Conservation (phyloP, 345 rosid genomes). For the Stellera chamaejasme region DNA sequence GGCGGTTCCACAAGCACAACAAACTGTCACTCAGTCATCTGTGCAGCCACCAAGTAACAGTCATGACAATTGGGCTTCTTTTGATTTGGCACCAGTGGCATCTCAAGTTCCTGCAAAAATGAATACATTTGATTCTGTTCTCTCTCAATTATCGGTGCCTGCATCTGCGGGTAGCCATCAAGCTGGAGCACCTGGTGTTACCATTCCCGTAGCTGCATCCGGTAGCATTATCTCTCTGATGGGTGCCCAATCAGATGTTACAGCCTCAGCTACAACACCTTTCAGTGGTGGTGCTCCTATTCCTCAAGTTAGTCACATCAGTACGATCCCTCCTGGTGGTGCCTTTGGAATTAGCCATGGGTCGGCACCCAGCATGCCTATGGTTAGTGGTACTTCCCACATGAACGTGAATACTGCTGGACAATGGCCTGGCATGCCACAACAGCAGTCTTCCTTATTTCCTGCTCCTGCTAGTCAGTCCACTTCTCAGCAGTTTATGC, state of each 20-base stretch:
- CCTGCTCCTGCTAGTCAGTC: slow-evolving; percentile 37
- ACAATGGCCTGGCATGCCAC: slow-evolving; percentile 36
- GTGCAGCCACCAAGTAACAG: slow-evolving; percentile 27
- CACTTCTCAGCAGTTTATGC: slow-evolving; percentile 31
- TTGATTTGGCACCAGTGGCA: slow-evolving; percentile 40
- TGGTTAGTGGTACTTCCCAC: slow-evolving; percentile 24
- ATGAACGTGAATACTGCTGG: slow-evolving; percentile 16
- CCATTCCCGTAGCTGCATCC: slow-evolving; percentile 20
- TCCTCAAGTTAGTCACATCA: slow-evolving; percentile 22
- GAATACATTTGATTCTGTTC: slow-evolving; percentile 66
- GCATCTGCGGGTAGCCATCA: slow-evolving; percentile 39
- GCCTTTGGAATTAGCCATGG: slow-evolving; percentile 25
- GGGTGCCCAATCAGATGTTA: slow-evolving; percentile 19
- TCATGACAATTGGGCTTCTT: slow-evolving; percentile 75
- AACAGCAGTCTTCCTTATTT: slow-evolving; percentile 39
- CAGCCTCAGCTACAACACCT: slow-evolving; percentile 16
- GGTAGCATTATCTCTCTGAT: slow-evolving; percentile 20
- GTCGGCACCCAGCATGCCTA: slow-evolving; percentile 18
- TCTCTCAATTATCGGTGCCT: slow-evolving; percentile 59
- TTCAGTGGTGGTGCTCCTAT: slow-evolving; percentile 20
- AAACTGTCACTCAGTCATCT: slow-evolving; percentile 29
- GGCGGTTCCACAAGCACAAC: slow-evolving; percentile 35
- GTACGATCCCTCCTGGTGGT: slow-evolving; percentile 25
- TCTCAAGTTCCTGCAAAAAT: slow-evolving; percentile 47
- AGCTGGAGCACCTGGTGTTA: slow-evolving; percentile 28